phyloP scores from a whole-genome alignment of 768 basidiomycete genomes.

The Rhodotorula toruloides region DNA sequence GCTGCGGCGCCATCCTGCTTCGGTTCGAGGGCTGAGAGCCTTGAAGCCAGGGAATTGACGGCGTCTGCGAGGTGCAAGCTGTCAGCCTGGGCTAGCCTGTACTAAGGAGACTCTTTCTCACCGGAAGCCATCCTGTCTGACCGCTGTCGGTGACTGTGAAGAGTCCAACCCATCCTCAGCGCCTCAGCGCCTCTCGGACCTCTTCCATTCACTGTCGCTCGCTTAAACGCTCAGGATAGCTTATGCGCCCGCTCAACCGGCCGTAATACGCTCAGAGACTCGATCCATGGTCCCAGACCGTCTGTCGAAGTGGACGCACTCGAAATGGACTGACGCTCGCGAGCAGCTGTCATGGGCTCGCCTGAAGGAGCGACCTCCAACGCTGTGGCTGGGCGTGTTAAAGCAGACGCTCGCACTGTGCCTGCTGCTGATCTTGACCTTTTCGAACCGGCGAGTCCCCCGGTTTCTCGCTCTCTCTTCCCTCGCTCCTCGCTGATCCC shows the following conservation, averaged over 20 bases:
- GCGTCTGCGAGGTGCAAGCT: constrained; percentile 5
- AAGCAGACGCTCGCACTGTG: constrained; percentile 24
- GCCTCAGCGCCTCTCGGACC: too few species aligned
- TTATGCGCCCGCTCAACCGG: constrained; percentile 1
- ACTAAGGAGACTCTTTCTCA: not conserved
- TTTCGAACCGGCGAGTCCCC: not conserved
- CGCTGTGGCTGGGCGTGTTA: not conserved
- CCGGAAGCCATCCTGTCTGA: constrained; percentile 7
- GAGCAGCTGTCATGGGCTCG: not conserved
- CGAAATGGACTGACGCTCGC: not conserved
- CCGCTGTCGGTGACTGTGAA: not conserved
- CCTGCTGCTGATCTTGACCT: constrained; percentile 13
- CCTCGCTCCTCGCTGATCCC: not conserved
- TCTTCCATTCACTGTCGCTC: not conserved
- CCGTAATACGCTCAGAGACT: too few species aligned
- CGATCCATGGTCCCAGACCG: not conserved
- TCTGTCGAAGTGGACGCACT: too few species aligned
- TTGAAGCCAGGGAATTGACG: constrained; percentile 28
- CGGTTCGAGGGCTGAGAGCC: constrained; percentile 10
- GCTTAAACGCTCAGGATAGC: not conserved
- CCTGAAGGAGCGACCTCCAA: not conserved
- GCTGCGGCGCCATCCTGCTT: not conserved
- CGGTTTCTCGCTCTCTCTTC: not conserved
- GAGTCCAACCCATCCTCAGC: too few species aligned
- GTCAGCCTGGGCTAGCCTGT: not conserved